A percentile compares a stretch with the other conserved stretches of the same genome.
These are phyloP conservation scores for Terfezia claveryi DNA, from an alignment of 495 filamentous ascomycete genomes.

Conservation along the genomic window DNA sequence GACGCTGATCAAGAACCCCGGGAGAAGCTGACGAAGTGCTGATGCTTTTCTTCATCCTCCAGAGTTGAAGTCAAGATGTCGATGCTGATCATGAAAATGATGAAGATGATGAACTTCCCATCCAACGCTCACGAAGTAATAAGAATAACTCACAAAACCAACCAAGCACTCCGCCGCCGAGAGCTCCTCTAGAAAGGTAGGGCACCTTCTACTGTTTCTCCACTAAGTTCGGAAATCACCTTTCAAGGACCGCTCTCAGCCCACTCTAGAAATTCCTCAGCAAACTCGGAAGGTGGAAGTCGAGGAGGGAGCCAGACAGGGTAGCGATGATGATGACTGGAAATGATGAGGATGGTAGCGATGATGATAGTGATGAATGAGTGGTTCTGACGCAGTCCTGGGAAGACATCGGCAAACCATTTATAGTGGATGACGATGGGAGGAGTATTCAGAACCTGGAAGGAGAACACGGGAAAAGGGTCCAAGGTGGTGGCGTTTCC, in stretches of 20 bases:
- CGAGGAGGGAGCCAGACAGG: slow-evolving; percentile 8
- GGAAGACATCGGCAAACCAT: slow-evolving; percentile 7
- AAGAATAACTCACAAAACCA: slow-evolving; percentile 1
- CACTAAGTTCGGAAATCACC: slow-evolving; percentile 12
- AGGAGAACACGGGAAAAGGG: slow-evolving; percentile 11
- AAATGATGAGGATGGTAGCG: slow-evolving; percentile 11
- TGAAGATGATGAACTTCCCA: slow-evolving; percentile 13
- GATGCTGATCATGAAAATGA: slow-evolving; percentile 17
- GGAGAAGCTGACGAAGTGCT: slow-evolving; percentile 3
- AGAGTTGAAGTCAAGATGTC: slow-evolving; percentile 10
- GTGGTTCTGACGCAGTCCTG: slow-evolving; percentile 9
- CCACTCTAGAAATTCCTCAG: background rate
- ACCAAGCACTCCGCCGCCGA: slow-evolving; percentile 7
- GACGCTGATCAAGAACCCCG: slow-evolving; percentile 2
- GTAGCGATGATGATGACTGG: slow-evolving; percentile 16
- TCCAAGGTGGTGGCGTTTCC: slow-evolving; percentile 5
- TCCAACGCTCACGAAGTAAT: slow-evolving; percentile 11
- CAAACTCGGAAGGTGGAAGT: slow-evolving; percentile 7
- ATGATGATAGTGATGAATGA: slow-evolving; percentile 5
- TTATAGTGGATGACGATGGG: slow-evolving; percentile 13
- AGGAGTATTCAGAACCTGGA: slow-evolving; percentile 13
- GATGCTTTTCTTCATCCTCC: slow-evolving; percentile 7
- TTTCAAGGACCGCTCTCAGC: slow-evolving; percentile 4
- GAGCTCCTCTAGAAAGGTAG: slow-evolving; percentile 5
- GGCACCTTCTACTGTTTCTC: slow-evolving; percentile 2